A percentile compares a stretch with the other conserved stretches of the same genome.
phyloP scores from a whole-genome alignment of 805 yeast genomes.

The Barnettozyma californica region DNA sequence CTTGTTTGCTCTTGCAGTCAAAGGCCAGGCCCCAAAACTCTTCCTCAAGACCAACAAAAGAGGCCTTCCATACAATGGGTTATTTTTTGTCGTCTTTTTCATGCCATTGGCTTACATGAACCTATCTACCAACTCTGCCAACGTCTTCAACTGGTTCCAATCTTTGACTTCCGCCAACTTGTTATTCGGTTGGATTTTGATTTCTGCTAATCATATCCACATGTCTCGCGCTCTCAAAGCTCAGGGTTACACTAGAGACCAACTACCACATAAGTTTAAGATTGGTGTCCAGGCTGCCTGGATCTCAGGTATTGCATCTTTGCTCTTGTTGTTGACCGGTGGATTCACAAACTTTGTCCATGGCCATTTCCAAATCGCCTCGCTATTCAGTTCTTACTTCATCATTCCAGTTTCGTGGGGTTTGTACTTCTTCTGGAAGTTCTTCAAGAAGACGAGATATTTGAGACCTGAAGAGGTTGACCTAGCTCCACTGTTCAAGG shows the following conservation, averaged over 20 bases:
- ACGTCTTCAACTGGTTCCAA: conserved; percentile 33
- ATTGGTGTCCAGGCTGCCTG: conserved; percentile 27
- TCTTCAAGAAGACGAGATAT: conserved; percentile 27
- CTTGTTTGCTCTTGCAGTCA: conserved; percentile 32
- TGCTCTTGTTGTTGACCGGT: conserved; percentile 28
- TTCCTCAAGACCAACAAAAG: conserved; percentile 28
- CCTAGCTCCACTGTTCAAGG: conserved; percentile 27
- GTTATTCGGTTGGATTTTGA: conserved; percentile 28
- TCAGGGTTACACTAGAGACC: conserved; percentile 31
- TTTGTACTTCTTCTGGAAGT: conserved; percentile 29
- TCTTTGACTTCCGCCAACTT: conserved; percentile 27
- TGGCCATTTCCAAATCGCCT: conserved; percentile 20
- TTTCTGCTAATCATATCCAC: conserved; percentile 27
- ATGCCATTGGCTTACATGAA: conserved; percentile 33
- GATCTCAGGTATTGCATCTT: conserved; percentile 24
- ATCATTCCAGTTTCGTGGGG: conserved; percentile 23
- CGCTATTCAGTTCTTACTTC: conserved; percentile 12
- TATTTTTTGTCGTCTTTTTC: conserved; percentile 23
- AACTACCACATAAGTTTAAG: conserved; percentile 29
- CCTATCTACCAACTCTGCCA: conserved; percentile 20
- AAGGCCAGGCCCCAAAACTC: conserved; percentile 32
- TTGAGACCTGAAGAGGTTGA: conserved; percentile 36
- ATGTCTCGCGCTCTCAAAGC: conserved; percentile 32
- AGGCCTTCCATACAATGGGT: conserved; percentile 31
- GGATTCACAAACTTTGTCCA: conserved; percentile 31